Evolutionary conservation across 2,329 filamentous ascomycete genomes (phyloP), one percentile per base, ranked within the genome.

Genomic region (Ophidiomyces ophidiicola): DNA sequence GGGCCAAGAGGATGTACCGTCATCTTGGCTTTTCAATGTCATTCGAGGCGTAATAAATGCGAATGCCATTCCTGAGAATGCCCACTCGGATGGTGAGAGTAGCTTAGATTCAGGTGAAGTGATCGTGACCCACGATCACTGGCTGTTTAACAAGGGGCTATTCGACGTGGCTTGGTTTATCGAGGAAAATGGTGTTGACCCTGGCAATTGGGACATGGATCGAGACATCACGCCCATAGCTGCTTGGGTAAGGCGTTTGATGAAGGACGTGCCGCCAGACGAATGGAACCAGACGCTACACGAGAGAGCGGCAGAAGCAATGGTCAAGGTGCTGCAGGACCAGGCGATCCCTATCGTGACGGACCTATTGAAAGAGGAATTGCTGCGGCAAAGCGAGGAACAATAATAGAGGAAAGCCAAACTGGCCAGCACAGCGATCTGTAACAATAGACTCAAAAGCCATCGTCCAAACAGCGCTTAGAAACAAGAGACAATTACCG

Each of bases 161-260:
- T 50, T 54, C 12, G 48, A 49, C 5, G 44, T 64, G n/a, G 51
- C 53, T 14, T 53, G 49, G 8, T 64, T 61, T 36, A 44, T 64
- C 11, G 47, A 49, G 15, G 53, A 60, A 30, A 53, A 63, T 32
- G 61, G 61, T 4, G 53, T 64, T 20, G 61, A 64, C 38, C 55
- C 58, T 4, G 61, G 61, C 2, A 64, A 64, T 31, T 64, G 61
- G 61, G 54, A 53, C 5, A 55, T 56, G 1, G 54, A 58, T 4
- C 43, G 55, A 10, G 57, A 62, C 34, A 53, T 52, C 33, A 52
- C 50, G 12, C 55, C 59, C 1, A 31, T 64, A 21, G 53, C 50
- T 2, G 53, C 59, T 21, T 64, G 61, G 44, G 47, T 63, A 7
- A 53, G 57, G 33, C 53, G 48, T 10, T 46, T 63, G 7, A 44